These are phyloP conservation scores for Aristolochia contorta DNA, from an alignment of 164 flowering plant genomes.

Conservation along the genomic window DNA sequence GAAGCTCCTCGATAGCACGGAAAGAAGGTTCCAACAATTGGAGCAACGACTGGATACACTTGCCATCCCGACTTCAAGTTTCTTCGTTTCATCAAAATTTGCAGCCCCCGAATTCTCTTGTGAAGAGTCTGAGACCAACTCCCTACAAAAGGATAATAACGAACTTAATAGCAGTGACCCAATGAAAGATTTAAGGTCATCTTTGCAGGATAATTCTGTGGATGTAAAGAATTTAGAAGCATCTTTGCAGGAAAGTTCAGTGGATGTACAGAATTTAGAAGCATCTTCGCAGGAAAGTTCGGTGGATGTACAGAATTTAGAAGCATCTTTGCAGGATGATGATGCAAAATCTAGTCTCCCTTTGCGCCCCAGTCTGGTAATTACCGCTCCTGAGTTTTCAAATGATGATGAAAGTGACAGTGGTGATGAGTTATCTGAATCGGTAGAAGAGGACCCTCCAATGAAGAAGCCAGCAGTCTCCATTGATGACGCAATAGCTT, in stretches of 20 bases:
- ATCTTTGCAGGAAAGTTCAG: too few relatives aligned
- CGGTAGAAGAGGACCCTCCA: slow-evolving; percentile 12
- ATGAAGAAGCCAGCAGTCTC: slow-evolving; percentile 27
- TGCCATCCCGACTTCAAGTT: slow-evolving; percentile 13
- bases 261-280: too few relatives aligned
- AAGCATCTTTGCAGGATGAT: slow-evolving; percentile 1
- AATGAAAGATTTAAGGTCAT: too few relatives aligned
- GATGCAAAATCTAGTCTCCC: slow-evolving; percentile 13
- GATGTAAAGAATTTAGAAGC: too few relatives aligned
- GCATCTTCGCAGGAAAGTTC: too few relatives aligned
- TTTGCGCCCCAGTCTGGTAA: slow-evolving; percentile 29
- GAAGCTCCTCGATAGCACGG: slow-evolving; percentile 59
- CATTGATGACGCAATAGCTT: slow-evolving; percentile 77
- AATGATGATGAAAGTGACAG: slow-evolving; percentile 30
- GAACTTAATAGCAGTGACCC: neutral
- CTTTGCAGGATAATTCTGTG: too few relatives aligned
- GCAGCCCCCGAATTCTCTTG: slow-evolving; percentile 32
- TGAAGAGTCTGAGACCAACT: slow-evolving; percentile 32
- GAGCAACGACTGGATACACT: slow-evolving; percentile 60
- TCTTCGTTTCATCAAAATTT: slow-evolving; percentile 26
- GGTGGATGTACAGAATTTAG: too few relatives aligned
- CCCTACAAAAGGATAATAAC: slow-evolving; percentile 22
- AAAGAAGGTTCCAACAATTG: slow-evolving; percentile 56
- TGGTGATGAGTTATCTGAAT: slow-evolving; percentile 16
- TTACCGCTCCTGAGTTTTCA: slow-evolving; percentile 59